Evolutionary conservation across 495 filamentous ascomycete genomes (phyloP).

Genomic region (Penicillium mononematosum): DNA sequence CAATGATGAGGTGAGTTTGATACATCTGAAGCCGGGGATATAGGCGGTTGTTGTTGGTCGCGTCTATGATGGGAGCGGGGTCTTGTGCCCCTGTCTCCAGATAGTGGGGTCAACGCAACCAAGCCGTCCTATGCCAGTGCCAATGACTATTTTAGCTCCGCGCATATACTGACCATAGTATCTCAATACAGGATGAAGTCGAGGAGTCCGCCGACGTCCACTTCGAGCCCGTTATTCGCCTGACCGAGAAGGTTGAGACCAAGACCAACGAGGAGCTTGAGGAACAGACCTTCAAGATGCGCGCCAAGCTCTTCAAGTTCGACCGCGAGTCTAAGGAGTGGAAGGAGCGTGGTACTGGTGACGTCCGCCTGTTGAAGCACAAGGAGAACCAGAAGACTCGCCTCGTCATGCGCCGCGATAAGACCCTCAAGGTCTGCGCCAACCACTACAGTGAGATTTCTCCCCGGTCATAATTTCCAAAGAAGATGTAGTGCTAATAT

Average conservation of each 20-base stretch:
- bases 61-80: constrained; percentile 9
- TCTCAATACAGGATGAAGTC: constrained; percentile 53
- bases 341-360: constrained; percentile 99
- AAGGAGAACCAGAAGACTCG: constrained; percentile 97
- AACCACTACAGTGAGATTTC: constrained; percentile 94
- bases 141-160: background rate
- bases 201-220: constrained; percentile 88
- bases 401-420: constrained; percentile 97
- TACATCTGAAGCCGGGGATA: constrained; percentile 17
- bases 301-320: constrained; percentile 99
- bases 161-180: constrained; percentile 8
- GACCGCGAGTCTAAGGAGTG: constrained; percentile 86
- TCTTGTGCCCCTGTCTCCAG: constrained; percentile 10
- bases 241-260: constrained; percentile 93
- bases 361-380: constrained; percentile 95
- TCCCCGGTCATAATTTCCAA: constrained; percentile 2
- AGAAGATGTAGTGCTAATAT: constrained; percentile 16
- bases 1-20: constrained; percentile 48
- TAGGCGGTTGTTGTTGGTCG: constrained; percentile 9
- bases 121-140: background rate
- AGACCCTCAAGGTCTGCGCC: constrained; percentile 99
- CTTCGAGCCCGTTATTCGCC: constrained; percentile 92
- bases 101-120: constrained; percentile 12
- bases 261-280: constrained; percentile 99
- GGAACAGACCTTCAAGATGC: constrained; percentile 98